Percentiles rank a stretch among this genome's conserved stretches.
Evolutionary conservation across 768 basidiomycete genomes (phyloP).

Genomic region (Podaxis pistillaris): DNA sequence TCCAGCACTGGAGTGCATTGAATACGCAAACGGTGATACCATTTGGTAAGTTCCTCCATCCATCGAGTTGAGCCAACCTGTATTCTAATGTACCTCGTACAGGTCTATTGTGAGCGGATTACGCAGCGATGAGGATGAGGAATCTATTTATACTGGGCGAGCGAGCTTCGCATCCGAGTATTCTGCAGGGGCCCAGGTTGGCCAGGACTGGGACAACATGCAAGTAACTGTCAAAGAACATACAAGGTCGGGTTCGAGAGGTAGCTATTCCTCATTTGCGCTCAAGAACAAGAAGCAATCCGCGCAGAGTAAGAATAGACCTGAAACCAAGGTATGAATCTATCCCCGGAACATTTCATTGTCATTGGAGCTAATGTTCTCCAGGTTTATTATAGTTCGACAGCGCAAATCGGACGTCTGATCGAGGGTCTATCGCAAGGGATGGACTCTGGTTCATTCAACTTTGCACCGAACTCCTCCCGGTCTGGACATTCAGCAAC

Average conservation of each 20-base stretch:
- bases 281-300: slow-evolving; percentile 52
- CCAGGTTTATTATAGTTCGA: slow-evolving; percentile 74
- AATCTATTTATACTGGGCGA: slow-evolving; percentile 65
- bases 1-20: slow-evolving; percentile 75
- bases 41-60: slow-evolving; percentile 60
- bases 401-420: slow-evolving; percentile 77
- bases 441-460: slow-evolving; percentile 82
- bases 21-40: slow-evolving; percentile 84
- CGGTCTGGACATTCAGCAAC: slow-evolving; percentile 53
- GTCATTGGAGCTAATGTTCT: slow-evolving; percentile 21
- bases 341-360: slow-evolving; percentile 21
- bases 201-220: slow-evolving; percentile 44
- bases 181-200: slow-evolving; percentile 47
- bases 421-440: slow-evolving; percentile 82
- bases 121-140: slow-evolving; percentile 66
- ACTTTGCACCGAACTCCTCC: slow-evolving; percentile 49
- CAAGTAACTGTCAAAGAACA: slow-evolving; percentile 82
- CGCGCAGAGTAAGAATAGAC: slow-evolving; percentile 51
- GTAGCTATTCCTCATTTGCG: slow-evolving; percentile 59
- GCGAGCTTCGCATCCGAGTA: slow-evolving; percentile 76
- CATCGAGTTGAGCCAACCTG: not conserved
- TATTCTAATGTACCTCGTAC: slow-evolving; percentile 19
- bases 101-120: slow-evolving; percentile 86
- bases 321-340: slow-evolving; percentile 77
- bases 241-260: slow-evolving; percentile 59